Evolutionary conservation across 495 filamentous ascomycete genomes (phyloP).

Genomic region (Staphylotrichum tortipilum): DNA sequence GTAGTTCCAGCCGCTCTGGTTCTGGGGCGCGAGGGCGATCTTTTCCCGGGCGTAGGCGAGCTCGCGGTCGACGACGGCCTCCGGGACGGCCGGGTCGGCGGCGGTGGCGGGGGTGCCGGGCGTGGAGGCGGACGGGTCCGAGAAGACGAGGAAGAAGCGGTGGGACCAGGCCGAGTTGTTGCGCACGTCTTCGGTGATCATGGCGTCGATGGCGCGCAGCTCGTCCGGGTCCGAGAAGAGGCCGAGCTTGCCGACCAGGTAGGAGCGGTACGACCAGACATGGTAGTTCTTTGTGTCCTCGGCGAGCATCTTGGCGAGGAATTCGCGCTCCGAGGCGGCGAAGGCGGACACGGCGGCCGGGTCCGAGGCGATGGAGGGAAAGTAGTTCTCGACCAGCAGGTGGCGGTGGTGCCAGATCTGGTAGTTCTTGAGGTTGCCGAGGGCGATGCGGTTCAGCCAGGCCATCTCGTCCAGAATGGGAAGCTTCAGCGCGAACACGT

Average conservation of each 20-base stretch:
- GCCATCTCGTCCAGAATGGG: slow-evolving; percentile 63
- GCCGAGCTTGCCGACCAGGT: slow-evolving; percentile 73
- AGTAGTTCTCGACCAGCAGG: slow-evolving; percentile 63
- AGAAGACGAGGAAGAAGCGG: slow-evolving; percentile 84
- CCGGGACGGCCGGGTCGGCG: slow-evolving; percentile 42
- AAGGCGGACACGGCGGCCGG: slow-evolving; percentile 25
- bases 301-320: slow-evolving; percentile 72
- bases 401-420: slow-evolving; percentile 99
- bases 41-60: slow-evolving; percentile 60
- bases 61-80: slow-evolving; percentile 64
- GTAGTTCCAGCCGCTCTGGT: slow-evolving; percentile 90
- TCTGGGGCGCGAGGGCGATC: slow-evolving; percentile 77
- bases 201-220: slow-evolving; percentile 55
- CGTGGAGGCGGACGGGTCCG: slow-evolving; percentile 45
- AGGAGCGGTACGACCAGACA: slow-evolving; percentile 95
- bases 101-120: slow-evolving; percentile 37
- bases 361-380: slow-evolving; percentile 40
- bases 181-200: slow-evolving; percentile 70
- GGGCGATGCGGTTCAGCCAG: slow-evolving; percentile 76
- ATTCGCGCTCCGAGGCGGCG: slow-evolving; percentile 53
- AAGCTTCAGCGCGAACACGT: slow-evolving; percentile 56
- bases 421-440: slow-evolving; percentile 89
- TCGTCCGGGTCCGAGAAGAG: slow-evolving; percentile 52
- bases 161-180: slow-evolving; percentile 99
- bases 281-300: slow-evolving; percentile 95